Evolutionary conservation across 352 stramenopile genomes (phyloP), one percentile per base, ranked within the genome.

Genomic region (Blastocystis sp.): DNA sequence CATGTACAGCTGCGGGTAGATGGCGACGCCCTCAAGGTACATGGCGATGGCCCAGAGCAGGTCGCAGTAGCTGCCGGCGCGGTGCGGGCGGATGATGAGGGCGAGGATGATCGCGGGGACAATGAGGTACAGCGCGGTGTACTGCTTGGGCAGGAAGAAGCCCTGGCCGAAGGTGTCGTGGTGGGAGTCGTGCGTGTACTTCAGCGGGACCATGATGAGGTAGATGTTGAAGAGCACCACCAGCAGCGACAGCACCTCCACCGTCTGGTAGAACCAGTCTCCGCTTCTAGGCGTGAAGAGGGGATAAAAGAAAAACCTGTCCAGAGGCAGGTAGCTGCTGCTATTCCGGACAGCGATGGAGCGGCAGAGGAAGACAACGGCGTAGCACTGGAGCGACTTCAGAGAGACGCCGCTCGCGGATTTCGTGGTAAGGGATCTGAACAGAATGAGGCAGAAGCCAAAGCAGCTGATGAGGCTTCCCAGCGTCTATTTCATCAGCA

Each of bases 1-100:
- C 93, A 95, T 95, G 87, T 95, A 94, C 14, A 95, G 90, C 89
- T 95, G 93, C 14, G 93, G 93, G 60, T 95, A 90, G 76, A 95
- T 95, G 7, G 93, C 93, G 70, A 94, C 90, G 17, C 92, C 88
- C 89, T 94, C 93, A 89, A 96, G 93, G 91, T 95, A 96, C 77
- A 95, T 90, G 43, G 93, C 93, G 70, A 95, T 94, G 40, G 93
- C 94, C 93, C 93, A 96, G 21, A 92, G 89, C 7, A 95, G 92
- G 77, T 96, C 93, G 23, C 65, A 88, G 43, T 76, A 62, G 19
- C 64, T 80, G 60, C 53, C 64, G n/a, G 78, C 62, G 43, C 64
- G 67, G 48, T 76, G 64, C 41, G 78, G 78, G 66, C 67, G 78
- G 52, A 88, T 52, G 45, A 88, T 79, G 23, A 88, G 60, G 23